phyloP scores from a whole-genome alignment of 73 alveolate genomes.

The Paramecium caudatum region DNA sequence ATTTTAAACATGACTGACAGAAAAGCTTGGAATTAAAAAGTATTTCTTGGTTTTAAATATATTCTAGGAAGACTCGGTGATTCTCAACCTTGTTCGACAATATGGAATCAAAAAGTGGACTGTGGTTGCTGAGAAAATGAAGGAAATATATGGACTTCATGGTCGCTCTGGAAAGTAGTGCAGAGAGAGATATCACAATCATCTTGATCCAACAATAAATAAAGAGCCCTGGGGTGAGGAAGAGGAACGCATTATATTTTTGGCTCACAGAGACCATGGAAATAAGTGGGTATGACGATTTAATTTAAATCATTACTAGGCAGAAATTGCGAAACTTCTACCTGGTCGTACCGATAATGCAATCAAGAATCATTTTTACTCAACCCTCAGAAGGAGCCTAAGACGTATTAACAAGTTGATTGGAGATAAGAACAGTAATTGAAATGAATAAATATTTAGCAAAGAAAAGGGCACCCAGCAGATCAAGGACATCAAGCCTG shows the following conservation, averaged over 20 bases:
- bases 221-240: slow-evolving; percentile 94
- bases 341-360: slow-evolving; percentile 86
- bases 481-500: slow-evolving; percentile 78
- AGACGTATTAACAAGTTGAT: slow-evolving; percentile 76
- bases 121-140: slow-evolving; percentile 82
- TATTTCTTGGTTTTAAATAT: too few species aligned
- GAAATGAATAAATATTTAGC: neutral
- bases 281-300: slow-evolving; percentile 88
- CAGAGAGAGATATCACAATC: slow-evolving; percentile 99
- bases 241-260: slow-evolving; percentile 94
- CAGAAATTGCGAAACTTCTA: slow-evolving; percentile 75
- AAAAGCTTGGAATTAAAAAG: slow-evolving; percentile 70
- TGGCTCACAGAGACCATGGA: slow-evolving; percentile 92
- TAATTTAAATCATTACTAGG: slow-evolving; percentile 45
- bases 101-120: slow-evolving; percentile 93
- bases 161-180: slow-evolving; percentile 97
- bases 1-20: slow-evolving; percentile 64
- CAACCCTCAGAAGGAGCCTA: slow-evolving; percentile 82
- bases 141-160: slow-evolving; percentile 77
- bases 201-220: slow-evolving; percentile 94
- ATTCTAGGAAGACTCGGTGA: slow-evolving; percentile 91
- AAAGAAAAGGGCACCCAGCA: slow-evolving; percentile 71
- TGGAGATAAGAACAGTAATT: slow-evolving; percentile 77
- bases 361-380: slow-evolving; percentile 88
- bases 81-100: slow-evolving; percentile 81